Base-by-base conservation (phyloP, 2,329 filamentous ascomycete genomes). In the Aspergillus pseudotamarii region DNA sequence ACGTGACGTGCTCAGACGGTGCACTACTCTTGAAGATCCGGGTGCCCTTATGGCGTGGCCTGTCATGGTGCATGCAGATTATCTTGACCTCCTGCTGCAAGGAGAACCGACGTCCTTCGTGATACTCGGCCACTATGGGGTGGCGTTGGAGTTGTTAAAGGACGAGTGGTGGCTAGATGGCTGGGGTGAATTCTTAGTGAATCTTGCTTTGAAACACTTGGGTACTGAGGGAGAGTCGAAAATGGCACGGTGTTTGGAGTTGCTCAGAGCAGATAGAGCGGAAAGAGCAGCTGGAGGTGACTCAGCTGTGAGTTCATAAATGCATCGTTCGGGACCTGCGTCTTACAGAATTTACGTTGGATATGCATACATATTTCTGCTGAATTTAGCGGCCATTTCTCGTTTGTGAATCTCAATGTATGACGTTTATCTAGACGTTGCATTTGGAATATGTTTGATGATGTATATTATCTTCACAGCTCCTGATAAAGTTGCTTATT, bases 161-260 rank as follows among this genome's bases (percentile, higher is more conserved):
- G 57, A 55, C 10, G 50, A 38, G 26, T 65, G 63, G 63, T 65
- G 63, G 63, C n/a, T 63, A 41, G 63, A 63, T 30, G 60, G 63
- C 10, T 65, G 63, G 63, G 60, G 63, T 28, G 45, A 28, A 12
- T 46, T 53, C 30, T 45, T 63, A 34, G 16, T 61, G 6, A 46
- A 61, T 19, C 53, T 60, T 38, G 45, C 53, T 4, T 23, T 43
- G 12, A 36, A 57, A 41, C 55, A 21, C 10, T 14, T 58, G 36
- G 48, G 46, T 14, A 11, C 26, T 19, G 6, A 16, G 8, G 26
- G 3, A 28, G 14, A 50, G 4, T 50, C 26, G 46, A 50, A 50
- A 16, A 50, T 50, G 46, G 46, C 4, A 30, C 46, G 46, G 26
- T 50, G 46, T 28, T 30, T 50, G 8, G 46, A 50, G 9, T 4